A percentile compares a stretch with the other conserved stretches of the same genome.
phyloP scores from a whole-genome alignment of 106 monocot species.

The Phalaenopsis aphrodite region DNA sequence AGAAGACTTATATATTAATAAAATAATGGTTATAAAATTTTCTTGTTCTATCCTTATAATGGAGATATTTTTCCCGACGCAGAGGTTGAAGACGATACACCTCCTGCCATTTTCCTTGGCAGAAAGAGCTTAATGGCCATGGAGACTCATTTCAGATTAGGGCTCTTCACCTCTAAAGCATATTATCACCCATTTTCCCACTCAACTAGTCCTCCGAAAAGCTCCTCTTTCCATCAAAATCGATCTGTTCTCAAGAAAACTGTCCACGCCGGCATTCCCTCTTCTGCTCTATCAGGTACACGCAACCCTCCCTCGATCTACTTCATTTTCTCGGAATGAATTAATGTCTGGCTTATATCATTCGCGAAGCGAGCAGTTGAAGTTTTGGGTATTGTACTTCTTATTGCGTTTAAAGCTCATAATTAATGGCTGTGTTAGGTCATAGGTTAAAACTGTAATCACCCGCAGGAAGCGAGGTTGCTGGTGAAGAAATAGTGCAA shows the following conservation, averaged over 20 bases:
- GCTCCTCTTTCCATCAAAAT: background rate
- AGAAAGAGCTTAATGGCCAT: background rate
- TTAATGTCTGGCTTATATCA: background rate
- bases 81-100: background rate
- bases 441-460: background rate
- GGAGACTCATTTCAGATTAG: background rate
- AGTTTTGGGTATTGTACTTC: background rate
- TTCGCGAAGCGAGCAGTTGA: background rate
- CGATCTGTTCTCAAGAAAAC: background rate
- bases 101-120: background rate
- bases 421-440: background rate
- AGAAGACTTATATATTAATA: too few species aligned
- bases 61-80: background rate
- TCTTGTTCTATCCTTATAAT: too few species aligned
- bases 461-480: slow-evolving; percentile 30
- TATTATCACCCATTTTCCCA: background rate
- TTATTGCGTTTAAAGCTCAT: background rate
- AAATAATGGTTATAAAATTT: too few species aligned
- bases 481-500: slow-evolving; percentile 45
- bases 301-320: background rate
- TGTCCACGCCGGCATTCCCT: background rate
- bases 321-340: too few species aligned
- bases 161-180: background rate
- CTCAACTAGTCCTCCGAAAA: background rate
- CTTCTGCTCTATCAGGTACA: slow-evolving; percentile 1